These are phyloP conservation scores for Tillandsia leiboldiana DNA, from an alignment of 176 grass and related monocot genomes.

Conservation along the genomic window DNA sequence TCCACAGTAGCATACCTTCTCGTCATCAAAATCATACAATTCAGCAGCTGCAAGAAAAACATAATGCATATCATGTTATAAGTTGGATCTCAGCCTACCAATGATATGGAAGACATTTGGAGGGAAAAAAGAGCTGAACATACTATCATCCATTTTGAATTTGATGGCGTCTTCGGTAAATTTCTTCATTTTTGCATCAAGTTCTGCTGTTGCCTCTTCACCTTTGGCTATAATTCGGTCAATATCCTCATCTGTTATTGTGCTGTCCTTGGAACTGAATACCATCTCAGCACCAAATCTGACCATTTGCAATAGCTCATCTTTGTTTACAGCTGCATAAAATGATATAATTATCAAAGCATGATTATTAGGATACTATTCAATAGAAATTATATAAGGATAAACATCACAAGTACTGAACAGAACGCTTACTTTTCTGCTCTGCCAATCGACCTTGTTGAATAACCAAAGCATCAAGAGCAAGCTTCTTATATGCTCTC, in stretches of 20 bases:
- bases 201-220: conserved; percentile 90
- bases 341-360: background rate
- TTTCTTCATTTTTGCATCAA: conserved; percentile 99
- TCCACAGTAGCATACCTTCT: conserved; percentile 55
- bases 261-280: conserved; percentile 97
- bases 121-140: conserved; percentile 14
- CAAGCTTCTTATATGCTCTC: conserved; percentile 98
- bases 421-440: conserved; percentile 62
- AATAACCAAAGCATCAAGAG: conserved; percentile 96
- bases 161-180: conserved; percentile 99
- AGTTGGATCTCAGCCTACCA: background rate
- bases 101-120: background rate
- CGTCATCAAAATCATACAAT: conserved; percentile 96
- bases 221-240: conserved; percentile 96
- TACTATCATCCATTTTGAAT: conserved; percentile 99
- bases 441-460: conserved; percentile 93
- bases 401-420: background rate
- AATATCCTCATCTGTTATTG: conserved; percentile 95
- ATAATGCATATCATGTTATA: conserved; percentile 6
- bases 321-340: conserved; percentile 95
- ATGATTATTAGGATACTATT: background rate
- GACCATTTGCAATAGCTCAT: conserved; percentile 97
- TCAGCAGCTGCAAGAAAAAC: conserved; percentile 63
- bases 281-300: conserved; percentile 99
- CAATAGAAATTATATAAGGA: background rate